Conservation (phyloP, 371 early-diverging fungal species). For the Apophysomyces sp. region DNA sequence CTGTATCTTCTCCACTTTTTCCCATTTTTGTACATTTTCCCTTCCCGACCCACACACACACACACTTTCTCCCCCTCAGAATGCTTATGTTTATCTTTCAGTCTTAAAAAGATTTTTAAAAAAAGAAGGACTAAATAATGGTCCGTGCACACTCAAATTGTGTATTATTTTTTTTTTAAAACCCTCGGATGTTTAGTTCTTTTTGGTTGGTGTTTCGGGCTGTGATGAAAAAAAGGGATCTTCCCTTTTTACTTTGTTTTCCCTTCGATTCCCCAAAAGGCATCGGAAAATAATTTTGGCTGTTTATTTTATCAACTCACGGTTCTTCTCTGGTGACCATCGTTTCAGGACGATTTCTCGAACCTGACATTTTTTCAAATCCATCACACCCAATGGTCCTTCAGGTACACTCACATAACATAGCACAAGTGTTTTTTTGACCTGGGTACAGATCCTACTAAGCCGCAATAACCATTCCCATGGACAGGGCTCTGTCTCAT, state of each 20-base stretch:
- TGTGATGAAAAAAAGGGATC: no score
- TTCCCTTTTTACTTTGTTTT: no score
- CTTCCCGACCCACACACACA: neutral
- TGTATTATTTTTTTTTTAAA: no score
- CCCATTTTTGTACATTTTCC: neutral
- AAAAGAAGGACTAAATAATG: neutral
- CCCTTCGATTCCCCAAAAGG: no score
- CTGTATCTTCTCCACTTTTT: neutral
- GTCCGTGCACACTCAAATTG: neutral
- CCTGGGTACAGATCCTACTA: conserved; percentile 64
- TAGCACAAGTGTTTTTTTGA: conserved; percentile 58
- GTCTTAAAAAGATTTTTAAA: neutral
- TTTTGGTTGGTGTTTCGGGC: no score
- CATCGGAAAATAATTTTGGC: no score
- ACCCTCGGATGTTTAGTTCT: no score
- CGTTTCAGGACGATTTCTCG: conserved; percentile 54
- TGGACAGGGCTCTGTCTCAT: conserved; percentile 17
- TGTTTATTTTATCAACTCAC: conserved; percentile 24
- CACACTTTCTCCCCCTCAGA: no score
- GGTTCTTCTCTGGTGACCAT: conserved; percentile 60
- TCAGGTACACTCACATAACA: conserved; percentile 53
- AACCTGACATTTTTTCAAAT: conserved; percentile 32
- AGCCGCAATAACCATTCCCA: conserved; percentile 61
- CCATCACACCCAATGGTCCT: conserved; percentile 4
- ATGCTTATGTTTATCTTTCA: no score